Percentiles rank a stretch among this genome's conserved stretches.
Evolutionary conservation across 108 stramenopile genomes (phyloP).

Genomic region (Aurantiochytrium sp.): DNA sequence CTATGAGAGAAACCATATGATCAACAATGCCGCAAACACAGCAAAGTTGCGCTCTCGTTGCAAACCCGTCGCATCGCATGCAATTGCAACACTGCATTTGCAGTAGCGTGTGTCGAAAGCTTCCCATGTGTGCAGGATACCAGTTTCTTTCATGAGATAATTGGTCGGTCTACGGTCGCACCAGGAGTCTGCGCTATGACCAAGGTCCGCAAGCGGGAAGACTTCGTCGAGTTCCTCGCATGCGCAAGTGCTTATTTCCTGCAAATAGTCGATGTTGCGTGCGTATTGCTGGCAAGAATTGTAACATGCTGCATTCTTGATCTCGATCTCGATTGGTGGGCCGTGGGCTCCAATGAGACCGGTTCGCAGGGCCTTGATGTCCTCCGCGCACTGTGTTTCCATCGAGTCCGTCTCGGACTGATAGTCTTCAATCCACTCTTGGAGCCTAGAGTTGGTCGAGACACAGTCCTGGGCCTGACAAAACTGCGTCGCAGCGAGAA

Average conservation of each 20-base stretch:
- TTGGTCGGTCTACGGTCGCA: background rate
- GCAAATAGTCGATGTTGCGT: background rate
- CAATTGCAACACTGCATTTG: background rate
- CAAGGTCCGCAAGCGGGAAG: background rate
- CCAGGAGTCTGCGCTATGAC: background rate
- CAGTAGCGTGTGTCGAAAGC: constrained; percentile 10
- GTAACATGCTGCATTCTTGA: background rate
- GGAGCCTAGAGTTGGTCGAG: background rate
- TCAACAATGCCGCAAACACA: background rate
- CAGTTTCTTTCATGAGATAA: background rate
- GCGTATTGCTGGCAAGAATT: constrained; percentile 4
- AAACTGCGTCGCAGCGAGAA: too few species aligned
- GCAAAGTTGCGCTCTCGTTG: background rate
- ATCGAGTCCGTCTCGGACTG: background rate
- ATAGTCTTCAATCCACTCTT: constrained; percentile 4
- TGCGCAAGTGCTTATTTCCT: background rate
- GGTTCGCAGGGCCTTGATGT: background rate
- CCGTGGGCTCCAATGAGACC: background rate
- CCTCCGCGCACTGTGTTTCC: background rate
- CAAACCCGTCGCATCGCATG: background rate
- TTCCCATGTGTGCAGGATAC: background rate
- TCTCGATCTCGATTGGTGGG: background rate
- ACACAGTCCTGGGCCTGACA: background rate
- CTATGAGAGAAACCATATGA: too few species aligned
- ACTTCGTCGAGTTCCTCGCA: background rate